Conservation (phyloP, 306 rosid species). For the Citrullus amarus region DNA sequence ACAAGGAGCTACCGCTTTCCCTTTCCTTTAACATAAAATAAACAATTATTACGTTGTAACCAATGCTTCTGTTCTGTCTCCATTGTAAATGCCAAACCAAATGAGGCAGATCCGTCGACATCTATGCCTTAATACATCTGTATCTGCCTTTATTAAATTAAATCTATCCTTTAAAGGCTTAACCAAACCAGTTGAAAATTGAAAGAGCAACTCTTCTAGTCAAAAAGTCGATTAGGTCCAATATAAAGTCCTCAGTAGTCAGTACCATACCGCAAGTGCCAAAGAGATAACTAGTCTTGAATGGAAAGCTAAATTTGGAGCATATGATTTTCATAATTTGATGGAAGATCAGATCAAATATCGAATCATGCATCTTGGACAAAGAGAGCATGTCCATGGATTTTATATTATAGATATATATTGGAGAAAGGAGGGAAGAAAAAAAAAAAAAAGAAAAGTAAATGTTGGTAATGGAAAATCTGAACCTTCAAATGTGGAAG, state of each 20-base stretch:
- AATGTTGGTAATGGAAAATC: background rate
- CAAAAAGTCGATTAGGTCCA: background rate
- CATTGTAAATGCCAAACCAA: background rate
- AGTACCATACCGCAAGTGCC: background rate
- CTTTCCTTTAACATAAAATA: background rate
- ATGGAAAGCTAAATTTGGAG: background rate
- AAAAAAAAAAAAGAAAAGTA: background rate
- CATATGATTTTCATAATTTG: background rate
- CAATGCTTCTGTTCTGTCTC: background rate
- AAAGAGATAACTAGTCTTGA: background rate
- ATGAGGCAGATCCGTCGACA: background rate
- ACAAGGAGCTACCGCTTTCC: background rate
- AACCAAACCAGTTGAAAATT: background rate
- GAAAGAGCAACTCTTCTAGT: background rate
- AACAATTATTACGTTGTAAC: background rate
- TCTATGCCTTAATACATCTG: background rate
- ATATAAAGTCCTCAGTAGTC: background rate
- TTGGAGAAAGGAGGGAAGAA: background rate
- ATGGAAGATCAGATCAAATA: background rate
- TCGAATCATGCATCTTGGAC: background rate
- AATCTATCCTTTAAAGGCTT: background rate
- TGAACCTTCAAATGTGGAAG: conserved; percentile 1
- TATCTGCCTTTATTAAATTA: background rate
- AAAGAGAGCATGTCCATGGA: background rate
- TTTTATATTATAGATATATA: background rate